These are phyloP conservation scores for Lathyrus oleraceus DNA, from an alignment of 306 rosid genomes.

Conservation along the genomic window DNA sequence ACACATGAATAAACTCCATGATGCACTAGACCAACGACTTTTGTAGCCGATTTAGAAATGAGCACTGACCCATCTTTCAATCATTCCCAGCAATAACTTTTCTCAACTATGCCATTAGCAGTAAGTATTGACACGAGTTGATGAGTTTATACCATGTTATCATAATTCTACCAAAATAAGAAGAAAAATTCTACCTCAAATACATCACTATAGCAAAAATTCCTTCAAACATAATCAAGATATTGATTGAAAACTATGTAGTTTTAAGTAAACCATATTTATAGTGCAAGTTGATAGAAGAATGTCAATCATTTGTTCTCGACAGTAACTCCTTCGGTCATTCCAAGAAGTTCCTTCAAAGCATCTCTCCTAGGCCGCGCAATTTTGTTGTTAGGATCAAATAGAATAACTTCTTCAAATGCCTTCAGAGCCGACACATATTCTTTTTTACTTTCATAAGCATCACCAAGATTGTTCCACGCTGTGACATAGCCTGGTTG, in stretches of 20 bases:
- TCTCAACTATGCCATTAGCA: background rate
- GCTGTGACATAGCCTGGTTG: constrained; percentile 97
- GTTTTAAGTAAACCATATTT: constrained; percentile 14
- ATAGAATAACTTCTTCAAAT: constrained; percentile 89
- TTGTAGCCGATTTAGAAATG: background rate
- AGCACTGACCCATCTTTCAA: background rate
- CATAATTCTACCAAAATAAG: background rate
- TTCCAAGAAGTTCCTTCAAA: constrained; percentile 59
- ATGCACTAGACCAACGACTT: background rate
- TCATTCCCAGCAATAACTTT: background rate
- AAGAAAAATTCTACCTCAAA: constrained; percentile 7
- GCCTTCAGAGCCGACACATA: constrained; percentile 76
- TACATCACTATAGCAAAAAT: constrained; percentile 33
- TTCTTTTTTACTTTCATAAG: constrained; percentile 80
- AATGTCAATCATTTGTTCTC: constrained; percentile 53
- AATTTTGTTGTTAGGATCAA: constrained; percentile 89
- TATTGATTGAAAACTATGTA: constrained; percentile 29
- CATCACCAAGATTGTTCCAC: constrained; percentile 99
- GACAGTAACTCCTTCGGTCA: constrained; percentile 70
- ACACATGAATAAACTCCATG: background rate
- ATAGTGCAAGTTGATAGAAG: constrained; percentile 8
- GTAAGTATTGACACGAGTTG: background rate
- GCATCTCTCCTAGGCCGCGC: constrained; percentile 86
- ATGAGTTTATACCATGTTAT: constrained; percentile 1
- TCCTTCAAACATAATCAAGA: constrained; percentile 30